Conservation (phyloP, 768 basidiomycete genomes). For the Leccinum olivaceopallidum region DNA sequence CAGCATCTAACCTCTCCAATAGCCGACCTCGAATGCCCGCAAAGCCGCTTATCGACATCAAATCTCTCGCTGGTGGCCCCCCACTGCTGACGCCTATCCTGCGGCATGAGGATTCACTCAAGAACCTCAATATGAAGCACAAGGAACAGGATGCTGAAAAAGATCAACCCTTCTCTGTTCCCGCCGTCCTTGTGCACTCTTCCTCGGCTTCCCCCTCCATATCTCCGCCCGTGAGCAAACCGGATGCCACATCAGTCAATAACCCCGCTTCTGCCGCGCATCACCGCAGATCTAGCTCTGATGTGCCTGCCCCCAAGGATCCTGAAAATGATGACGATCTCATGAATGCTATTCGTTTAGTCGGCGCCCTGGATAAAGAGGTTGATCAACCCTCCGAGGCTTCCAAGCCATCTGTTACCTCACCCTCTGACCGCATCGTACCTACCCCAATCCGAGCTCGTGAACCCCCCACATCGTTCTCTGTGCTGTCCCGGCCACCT, state of each 20-base stretch:
- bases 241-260: neutral
- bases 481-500: constrained; percentile 60
- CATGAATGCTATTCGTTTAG: constrained; percentile 32
- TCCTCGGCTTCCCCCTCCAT: constrained; percentile 21
- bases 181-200: constrained; percentile 24
- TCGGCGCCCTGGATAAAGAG: constrained; percentile 28
- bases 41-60: constrained; percentile 47
- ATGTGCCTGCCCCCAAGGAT: constrained; percentile 12
- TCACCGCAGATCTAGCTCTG: constrained; percentile 21
- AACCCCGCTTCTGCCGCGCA: constrained; percentile 6
- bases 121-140: constrained; percentile 17
- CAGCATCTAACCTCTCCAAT: constrained; percentile 38
- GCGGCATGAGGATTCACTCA: constrained; percentile 31
- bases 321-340: constrained; percentile 31
- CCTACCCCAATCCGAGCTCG: constrained; percentile 63
- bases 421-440: constrained; percentile 29
- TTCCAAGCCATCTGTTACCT: neutral
- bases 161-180: constrained; percentile 33
- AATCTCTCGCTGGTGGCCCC: constrained; percentile 36
- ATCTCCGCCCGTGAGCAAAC: constrained; percentile 16
- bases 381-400: constrained; percentile 14
- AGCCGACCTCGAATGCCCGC: constrained; percentile 33
- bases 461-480: constrained; percentile 56
- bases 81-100: constrained; percentile 33
- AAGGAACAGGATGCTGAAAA: constrained; percentile 24